Evolutionary conservation across 352 stramenopile genomes (phyloP).

Genomic region (Aphanomyces invadans): DNA sequence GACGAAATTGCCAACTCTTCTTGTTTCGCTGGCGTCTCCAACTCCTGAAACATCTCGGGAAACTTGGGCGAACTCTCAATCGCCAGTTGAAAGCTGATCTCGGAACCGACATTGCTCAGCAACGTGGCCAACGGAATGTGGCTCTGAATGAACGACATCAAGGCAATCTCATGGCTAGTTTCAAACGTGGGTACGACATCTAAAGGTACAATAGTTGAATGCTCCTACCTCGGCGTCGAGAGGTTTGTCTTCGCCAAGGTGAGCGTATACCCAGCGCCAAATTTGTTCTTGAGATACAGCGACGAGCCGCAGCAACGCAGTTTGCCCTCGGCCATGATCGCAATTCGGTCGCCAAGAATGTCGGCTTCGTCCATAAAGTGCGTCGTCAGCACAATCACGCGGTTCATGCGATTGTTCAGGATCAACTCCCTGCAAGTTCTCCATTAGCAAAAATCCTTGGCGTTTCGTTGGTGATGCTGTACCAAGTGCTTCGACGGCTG

Average conservation of each 20-base stretch:
- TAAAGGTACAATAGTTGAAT: background rate
- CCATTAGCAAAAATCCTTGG: too few species aligned
- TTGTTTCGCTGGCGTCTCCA: slow-evolving; percentile 37
- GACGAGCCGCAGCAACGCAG: slow-evolving; percentile 49
- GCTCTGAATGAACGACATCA: slow-evolving; percentile 4
- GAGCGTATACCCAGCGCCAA: slow-evolving; percentile 70
- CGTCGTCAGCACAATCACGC: slow-evolving; percentile 80
- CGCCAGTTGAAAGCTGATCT: slow-evolving; percentile 70
- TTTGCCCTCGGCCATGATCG: slow-evolving; percentile 79
- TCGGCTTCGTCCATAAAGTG: slow-evolving; percentile 92
- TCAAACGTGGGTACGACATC: background rate
- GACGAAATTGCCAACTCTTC: slow-evolving; percentile 38
- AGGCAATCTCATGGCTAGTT: background rate
- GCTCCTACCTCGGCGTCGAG: background rate
- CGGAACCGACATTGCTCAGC: slow-evolving; percentile 57
- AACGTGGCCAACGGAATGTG: slow-evolving; percentile 28
- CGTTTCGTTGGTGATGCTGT: slow-evolving; percentile 21
- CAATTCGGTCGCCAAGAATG: slow-evolving; percentile 83
- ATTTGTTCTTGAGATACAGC: slow-evolving; percentile 76
- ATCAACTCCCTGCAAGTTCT: slow-evolving; percentile 45
- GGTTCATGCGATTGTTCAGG: slow-evolving; percentile 45
- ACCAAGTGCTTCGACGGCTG: slow-evolving; percentile 39
- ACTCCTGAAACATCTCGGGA: slow-evolving; percentile 53
- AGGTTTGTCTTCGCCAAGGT: slow-evolving; percentile 33
- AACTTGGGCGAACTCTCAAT: slow-evolving; percentile 52